phyloP scores from a whole-genome alignment of 164 flowering plant species.

The Cinnamomum micranthum region DNA sequence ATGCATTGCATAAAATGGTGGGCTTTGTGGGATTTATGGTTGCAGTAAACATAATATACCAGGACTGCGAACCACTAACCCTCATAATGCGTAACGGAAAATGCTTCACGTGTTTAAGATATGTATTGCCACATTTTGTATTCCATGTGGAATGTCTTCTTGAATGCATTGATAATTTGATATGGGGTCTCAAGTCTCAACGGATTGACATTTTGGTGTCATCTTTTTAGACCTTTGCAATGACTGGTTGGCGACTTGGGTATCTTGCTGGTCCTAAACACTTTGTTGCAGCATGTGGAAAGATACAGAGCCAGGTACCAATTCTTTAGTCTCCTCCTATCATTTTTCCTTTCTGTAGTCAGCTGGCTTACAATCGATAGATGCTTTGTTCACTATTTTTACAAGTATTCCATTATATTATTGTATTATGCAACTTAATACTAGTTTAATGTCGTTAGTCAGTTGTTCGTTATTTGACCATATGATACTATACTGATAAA shows the following conservation, averaged over 20 bases:
- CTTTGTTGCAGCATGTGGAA: conserved; percentile 78
- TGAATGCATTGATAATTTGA: neutral
- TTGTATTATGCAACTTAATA: too few relatives aligned
- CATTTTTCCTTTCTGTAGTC: neutral
- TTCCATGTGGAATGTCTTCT: neutral
- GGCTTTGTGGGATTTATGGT: neutral
- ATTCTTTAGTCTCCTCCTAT: neutral
- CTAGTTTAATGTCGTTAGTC: too few relatives aligned
- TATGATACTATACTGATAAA: too few relatives aligned
- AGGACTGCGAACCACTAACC: too few relatives aligned
- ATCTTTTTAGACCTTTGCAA: conserved; percentile 76
- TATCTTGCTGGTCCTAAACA: conserved; percentile 93
- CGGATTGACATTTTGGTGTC: neutral
- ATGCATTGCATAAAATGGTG: neutral
- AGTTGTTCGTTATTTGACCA: too few relatives aligned
- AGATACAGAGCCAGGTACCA: conserved; percentile 97
- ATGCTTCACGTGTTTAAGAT: too few relatives aligned
- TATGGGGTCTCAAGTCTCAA: neutral
- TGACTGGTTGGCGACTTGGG: conserved; percentile 99
- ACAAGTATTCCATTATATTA: too few relatives aligned
- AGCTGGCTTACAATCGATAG: too few relatives aligned
- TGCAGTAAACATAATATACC: neutral
- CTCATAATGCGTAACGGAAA: too few relatives aligned
- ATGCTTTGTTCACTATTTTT: too few relatives aligned
- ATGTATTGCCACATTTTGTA: too few relatives aligned